Evolutionary conservation across 1,284 basidiomycete genomes (phyloP), one percentile per base, ranked within the genome.

Genomic region (Ganoderma lucidum): DNA sequence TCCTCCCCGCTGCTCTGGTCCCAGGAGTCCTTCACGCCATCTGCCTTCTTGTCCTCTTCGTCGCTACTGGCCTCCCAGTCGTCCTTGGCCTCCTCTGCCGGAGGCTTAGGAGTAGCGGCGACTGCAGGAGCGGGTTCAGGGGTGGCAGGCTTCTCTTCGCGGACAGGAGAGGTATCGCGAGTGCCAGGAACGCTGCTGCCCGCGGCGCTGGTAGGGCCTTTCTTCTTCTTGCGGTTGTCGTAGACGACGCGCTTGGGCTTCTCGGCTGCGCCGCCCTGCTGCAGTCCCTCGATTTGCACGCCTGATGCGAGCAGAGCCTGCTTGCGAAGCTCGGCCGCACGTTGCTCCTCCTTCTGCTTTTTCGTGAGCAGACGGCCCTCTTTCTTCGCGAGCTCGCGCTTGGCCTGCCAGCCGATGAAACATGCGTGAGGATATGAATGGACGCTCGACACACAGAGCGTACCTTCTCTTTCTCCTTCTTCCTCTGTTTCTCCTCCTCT

Each of bases 301-400:
- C 96, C 96, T 39, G 95, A 94, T 30, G 92, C 90, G 63, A 99
- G 86, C 68, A 99, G 87, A 3, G 97, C 97, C 81, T 97, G 90
- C 81, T 93, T 94, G 67, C 97, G 90, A 45, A 95, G 90, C 80
- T 99, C 97, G 9, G 96, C 97, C 70, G 93, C 93, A 19, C 94
- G 93, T 75, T 90, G 93, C 80, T 99, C 97, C 77, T 96, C 94
- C 83, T 97, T 98, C 81, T 99, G 97, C 82, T 98, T 98, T 79
- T 96, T 95, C 6, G 96, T 98, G 60, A 98, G 86, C 41, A 96
- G 83, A 66, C 93, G 89, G 42, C 96, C 96, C 81, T 98, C 96
- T 79, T 96, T 96, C 86, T 93, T 95, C 30, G 93, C 90, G 59
- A 92, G 78, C 76, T 96, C 95, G 64, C 88, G 88, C 81, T 96